These are phyloP conservation scores for Rubroboletus satanas DNA, from an alignment of 768 basidiomycete genomes.

Conservation along the genomic window DNA sequence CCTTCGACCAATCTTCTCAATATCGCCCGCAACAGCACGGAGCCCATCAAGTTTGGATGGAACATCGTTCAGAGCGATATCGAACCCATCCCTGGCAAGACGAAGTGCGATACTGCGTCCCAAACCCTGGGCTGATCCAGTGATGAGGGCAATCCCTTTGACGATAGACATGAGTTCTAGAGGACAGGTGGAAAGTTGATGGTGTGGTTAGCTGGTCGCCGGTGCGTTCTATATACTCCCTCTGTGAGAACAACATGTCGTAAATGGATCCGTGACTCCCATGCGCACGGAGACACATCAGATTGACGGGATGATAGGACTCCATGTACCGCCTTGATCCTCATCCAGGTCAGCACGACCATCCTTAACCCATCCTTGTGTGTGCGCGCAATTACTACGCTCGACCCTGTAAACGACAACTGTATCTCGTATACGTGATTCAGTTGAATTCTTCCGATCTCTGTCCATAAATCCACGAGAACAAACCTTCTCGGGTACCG, in stretches of 20 bases:
- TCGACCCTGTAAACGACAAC: no score
- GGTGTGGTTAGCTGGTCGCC: no score
- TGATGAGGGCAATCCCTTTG: slow-evolving; percentile 32
- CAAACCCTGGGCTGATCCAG: slow-evolving; percentile 30
- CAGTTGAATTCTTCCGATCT: not conserved
- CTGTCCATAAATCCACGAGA: not conserved
- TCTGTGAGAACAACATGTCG: not conserved
- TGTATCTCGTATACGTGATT: no score
- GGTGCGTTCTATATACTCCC: not conserved
- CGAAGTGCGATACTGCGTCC: slow-evolving; percentile 22
- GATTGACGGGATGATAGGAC: not conserved
- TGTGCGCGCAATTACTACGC: not conserved
- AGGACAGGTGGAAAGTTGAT: not conserved
- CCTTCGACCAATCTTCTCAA: slow-evolving; percentile 11
- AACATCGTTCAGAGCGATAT: slow-evolving; percentile 31
- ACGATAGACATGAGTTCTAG: slow-evolving; percentile 1
- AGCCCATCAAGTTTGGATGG: slow-evolving; percentile 11
- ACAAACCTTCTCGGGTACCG: not conserved
- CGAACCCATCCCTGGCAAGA: slow-evolving; percentile 21
- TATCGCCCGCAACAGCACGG: slow-evolving; percentile 7
- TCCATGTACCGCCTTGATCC: no score
- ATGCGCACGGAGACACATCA: not conserved
- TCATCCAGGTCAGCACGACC: not conserved
- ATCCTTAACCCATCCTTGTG: not conserved
- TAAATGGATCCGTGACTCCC: not conserved